phyloP scores from a whole-genome alignment of 2,329 filamentous ascomycete genomes.

The Arthrobotrys musiformis region DNA sequence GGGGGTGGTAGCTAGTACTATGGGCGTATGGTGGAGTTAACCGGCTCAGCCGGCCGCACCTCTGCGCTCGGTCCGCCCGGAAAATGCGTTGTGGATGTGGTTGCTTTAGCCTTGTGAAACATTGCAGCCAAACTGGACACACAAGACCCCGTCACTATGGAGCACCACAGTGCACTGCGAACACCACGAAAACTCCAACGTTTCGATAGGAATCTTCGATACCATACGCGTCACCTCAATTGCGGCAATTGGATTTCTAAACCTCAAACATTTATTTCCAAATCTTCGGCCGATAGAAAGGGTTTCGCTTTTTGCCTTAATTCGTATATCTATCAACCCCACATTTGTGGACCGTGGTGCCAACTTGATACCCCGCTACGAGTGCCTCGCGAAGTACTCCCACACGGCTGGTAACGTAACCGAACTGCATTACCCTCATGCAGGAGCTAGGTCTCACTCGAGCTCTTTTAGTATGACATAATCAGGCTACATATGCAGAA shows the following conservation, averaged over 20 bases:
- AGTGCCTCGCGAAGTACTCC: neutral
- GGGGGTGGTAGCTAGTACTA: no score
- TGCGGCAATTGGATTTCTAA: conserved; percentile 4
- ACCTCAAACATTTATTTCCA: neutral
- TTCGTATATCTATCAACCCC: no score
- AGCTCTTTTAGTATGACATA: neutral
- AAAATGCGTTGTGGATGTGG: conserved; percentile 26
- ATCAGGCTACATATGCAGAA: neutral
- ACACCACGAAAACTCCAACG: neutral
- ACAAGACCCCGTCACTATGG: no score
- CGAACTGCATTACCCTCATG: neutral
- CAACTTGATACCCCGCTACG: neutral
- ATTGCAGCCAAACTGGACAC: neutral
- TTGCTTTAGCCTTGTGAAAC: neutral
- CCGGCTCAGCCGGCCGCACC: conserved; percentile 28
- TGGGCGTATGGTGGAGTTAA: neutral
- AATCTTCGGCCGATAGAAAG: neutral
- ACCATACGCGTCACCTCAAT: neutral
- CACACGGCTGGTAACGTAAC: neutral
- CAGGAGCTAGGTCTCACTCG: neutral
- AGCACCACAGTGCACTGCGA: no score
- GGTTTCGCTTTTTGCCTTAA: no score
- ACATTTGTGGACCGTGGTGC: no score
- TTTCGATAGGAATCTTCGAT: neutral
- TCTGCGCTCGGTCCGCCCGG: conserved; percentile 25